Conservation (phyloP, 2,329 filamentous ascomycete genomes). For the Phyllosticta citribraziliensis region DNA sequence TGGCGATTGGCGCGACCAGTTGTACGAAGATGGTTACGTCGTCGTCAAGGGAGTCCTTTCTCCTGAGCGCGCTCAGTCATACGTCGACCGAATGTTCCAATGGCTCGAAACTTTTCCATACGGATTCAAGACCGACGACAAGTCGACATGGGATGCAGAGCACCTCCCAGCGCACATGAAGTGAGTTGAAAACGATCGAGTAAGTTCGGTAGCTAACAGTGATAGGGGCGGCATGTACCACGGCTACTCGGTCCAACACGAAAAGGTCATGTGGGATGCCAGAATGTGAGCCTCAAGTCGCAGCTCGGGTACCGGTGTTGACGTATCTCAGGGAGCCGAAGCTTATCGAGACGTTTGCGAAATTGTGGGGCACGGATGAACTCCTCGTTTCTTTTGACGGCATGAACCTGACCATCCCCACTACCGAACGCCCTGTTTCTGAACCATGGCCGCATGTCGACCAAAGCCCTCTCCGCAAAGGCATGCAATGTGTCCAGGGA, state of each 20-base stretch:
- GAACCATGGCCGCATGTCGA: constrained; percentile 39
- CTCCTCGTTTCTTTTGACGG: constrained; percentile 23
- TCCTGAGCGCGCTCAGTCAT: constrained; percentile 18
- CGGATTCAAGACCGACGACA: constrained; percentile 23
- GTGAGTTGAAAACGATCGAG: constrained; percentile 4
- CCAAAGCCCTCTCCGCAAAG: constrained; percentile 33
- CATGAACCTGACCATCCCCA: constrained; percentile 36
- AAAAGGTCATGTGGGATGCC: constrained; percentile 37
- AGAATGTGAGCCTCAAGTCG: constrained; percentile 13
- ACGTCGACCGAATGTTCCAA: constrained; percentile 20
- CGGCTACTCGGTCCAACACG: constrained; percentile 30
- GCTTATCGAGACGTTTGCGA: constrained; percentile 32
- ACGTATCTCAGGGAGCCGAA: constrained; percentile 25
- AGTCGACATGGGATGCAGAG: constrained; percentile 33
- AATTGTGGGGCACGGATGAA: constrained; percentile 31
- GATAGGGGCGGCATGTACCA: constrained; percentile 39
- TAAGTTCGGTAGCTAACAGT: background rate
- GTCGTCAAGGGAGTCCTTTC: constrained; percentile 19
- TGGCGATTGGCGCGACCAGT: constrained; percentile 23
- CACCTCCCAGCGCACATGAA: constrained; percentile 29
- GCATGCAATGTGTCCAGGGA: constrained; percentile 34
- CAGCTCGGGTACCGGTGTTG: background rate
- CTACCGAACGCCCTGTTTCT: constrained; percentile 29
- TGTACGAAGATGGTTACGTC: constrained; percentile 21
- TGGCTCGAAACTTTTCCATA: constrained; percentile 22